Conservation (phyloP, 2,329 filamentous ascomycete genomes). For the Colletotrichum brevisporum region DNA sequence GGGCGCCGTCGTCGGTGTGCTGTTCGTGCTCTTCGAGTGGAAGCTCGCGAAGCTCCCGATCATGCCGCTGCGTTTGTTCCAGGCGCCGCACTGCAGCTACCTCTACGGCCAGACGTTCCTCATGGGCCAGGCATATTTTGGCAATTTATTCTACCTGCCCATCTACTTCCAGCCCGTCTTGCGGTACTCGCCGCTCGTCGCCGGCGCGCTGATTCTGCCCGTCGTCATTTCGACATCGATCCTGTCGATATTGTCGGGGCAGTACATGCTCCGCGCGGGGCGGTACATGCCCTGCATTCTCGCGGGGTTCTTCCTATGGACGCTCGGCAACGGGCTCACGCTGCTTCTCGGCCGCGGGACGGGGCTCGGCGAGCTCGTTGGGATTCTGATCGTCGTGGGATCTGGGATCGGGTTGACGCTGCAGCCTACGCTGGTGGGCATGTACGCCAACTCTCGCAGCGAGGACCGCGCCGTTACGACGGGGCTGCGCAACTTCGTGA, state of each 20-base stretch:
- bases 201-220: conserved; percentile 49
- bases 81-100: conserved; percentile 42
- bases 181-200: conserved; percentile 45
- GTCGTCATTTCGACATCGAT: conserved; percentile 47
- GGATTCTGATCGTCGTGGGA: conserved; percentile 51
- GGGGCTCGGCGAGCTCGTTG: conserved; percentile 46
- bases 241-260: conserved; percentile 49
- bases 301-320: conserved; percentile 53
- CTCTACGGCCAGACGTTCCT: conserved; percentile 46
- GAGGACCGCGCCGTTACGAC: conserved; percentile 55
- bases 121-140: conserved; percentile 48
- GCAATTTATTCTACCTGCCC: conserved; percentile 48
- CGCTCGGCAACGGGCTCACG: conserved; percentile 51
- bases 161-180: conserved; percentile 52
- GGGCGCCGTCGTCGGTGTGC: conserved; percentile 42
- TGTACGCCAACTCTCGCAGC: conserved; percentile 53
- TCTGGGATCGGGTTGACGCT: conserved; percentile 52
- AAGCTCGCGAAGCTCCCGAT: conserved; percentile 46
- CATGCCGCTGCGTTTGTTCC: conserved; percentile 47
- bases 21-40: conserved; percentile 49
- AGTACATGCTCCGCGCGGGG: conserved; percentile 48
- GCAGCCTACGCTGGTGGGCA: conserved; percentile 54
- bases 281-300: conserved; percentile 49
- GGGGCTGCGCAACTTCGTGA: conserved; percentile 55
- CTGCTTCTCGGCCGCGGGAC: conserved; percentile 47